A percentile compares a stretch with the other conserved stretches of the same genome.
These are phyloP conservation scores for Trichoderma guizhouense DNA, from an alignment of 2,329 filamentous ascomycete species.

Conservation along the genomic window DNA sequence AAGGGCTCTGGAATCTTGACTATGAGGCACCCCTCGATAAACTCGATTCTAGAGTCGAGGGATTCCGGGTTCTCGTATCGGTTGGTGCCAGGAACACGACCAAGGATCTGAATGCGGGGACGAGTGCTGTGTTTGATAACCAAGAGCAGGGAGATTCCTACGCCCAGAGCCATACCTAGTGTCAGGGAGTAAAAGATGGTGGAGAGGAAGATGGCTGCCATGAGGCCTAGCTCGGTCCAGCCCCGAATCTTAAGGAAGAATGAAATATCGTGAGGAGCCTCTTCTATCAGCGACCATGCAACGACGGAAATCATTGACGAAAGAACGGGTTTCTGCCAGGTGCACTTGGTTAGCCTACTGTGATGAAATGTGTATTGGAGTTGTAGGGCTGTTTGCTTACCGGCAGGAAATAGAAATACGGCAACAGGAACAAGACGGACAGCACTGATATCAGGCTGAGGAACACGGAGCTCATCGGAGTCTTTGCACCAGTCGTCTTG, in stretches of 20 bases:
- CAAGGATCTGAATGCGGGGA: constrained; percentile 92
- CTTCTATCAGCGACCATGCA: constrained; percentile 90
- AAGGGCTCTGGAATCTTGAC: constrained; percentile 97
- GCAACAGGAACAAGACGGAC: constrained; percentile 76
- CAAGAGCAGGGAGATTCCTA: constrained; percentile 83
- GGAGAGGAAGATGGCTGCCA: constrained; percentile 83
- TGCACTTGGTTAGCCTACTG: not conserved
- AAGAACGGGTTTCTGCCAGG: constrained; percentile 76
- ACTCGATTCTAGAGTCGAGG: constrained; percentile 71
- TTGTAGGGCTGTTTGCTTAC: constrained; percentile 48
- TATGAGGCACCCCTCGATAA: constrained; percentile 87
- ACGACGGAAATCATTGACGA: constrained; percentile 94
- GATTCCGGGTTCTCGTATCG: constrained; percentile 83
- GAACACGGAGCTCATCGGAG: constrained; percentile 89
- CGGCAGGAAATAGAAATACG: constrained; percentile 94
- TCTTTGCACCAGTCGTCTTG: constrained; percentile 83
- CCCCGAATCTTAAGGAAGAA: constrained; percentile 87
- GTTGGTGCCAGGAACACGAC: constrained; percentile 78
- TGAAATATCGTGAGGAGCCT: constrained; percentile 84
- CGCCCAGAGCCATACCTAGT: constrained; percentile 88
- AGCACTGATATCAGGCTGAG: constrained; percentile 78
- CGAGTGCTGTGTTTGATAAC: constrained; percentile 89
- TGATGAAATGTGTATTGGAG: not conserved
- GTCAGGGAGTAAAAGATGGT: constrained; percentile 96
- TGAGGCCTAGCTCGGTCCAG: constrained; percentile 80